Evolutionary conservation across 1,284 basidiomycete species (phyloP), one percentile per base, ranked within the genome.

Genomic region (Neotropicomus parvogracilis): DNA sequence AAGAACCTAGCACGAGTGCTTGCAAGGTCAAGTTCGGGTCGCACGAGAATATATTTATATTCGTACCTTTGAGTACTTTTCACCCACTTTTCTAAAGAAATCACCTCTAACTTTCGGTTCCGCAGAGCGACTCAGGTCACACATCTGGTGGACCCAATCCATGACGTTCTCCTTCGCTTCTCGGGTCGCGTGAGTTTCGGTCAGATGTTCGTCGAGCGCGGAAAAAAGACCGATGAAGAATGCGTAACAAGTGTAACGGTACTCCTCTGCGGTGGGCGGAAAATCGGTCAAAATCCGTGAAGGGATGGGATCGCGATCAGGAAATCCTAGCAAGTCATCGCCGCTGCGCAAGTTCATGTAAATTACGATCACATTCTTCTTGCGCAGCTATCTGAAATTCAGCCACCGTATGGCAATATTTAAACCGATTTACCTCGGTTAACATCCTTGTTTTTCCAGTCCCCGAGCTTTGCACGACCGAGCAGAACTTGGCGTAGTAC

Each of bases 401-500:
- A n/a, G n/a, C n/a, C n/a, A n/a, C n/a, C n/a, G n/a, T n/a, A n/a
- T n/a, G n/a, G n/a, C n/a, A n/a, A n/a, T n/a, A n/a, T n/a, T n/a
- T n/a, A n/a, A n/a, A n/a, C n/a, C n/a, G n/a, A n/a, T n/a, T 32
- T 31, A 54, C 59, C 54, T 62, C 55, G 0, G 48, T 54, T 3
- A 60, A 9, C 27, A 61, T 31, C 14, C 59, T 54, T 6, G 59
- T 52, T 42, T 63, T 61, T 0, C 59, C 59, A 0, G 58, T 60
- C 0, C 60, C 59, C 0, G 60, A 62, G 9, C 59, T 60, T n/a
- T 60, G 59, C 0, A 61, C 50, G 9, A 60, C 27, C 0, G 59
- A 53, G 33, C 59, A 60, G 17, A 57, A 48, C 27, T 41, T 59
- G 40, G 54, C 51, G 3, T 58, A 55, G 27, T 59, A 57, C 14